Evolutionary conservation across 2,329 filamentous ascomycete species (phyloP).

Genomic region (Colletotrichum nymphaeae): DNA sequence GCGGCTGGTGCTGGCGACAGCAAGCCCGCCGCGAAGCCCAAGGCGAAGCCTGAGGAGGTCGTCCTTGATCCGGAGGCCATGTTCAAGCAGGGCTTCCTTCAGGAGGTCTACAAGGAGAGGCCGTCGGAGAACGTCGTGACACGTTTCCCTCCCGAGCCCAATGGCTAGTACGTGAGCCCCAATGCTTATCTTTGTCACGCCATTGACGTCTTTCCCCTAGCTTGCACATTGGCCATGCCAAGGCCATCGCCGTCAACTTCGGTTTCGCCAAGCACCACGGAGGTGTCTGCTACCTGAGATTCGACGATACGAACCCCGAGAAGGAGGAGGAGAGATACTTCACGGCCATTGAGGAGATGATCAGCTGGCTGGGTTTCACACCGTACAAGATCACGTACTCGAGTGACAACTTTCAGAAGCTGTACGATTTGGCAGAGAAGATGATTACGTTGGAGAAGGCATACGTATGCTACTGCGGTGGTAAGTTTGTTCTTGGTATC

Average conservation of each 20-base stretch:
- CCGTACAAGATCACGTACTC: conserved; percentile 79
- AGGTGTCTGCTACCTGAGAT: conserved; percentile 73
- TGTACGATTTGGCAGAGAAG: conserved; percentile 91
- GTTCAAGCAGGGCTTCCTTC: conserved; percentile 84
- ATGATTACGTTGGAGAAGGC: conserved; percentile 77
- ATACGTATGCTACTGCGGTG: conserved; percentile 90
- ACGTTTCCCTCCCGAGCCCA: conserved; percentile 87
- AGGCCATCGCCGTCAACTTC: conserved; percentile 97
- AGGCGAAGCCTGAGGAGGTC: conserved; percentile 57
- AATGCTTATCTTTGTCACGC: conserved; percentile 64
- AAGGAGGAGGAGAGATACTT: conserved; percentile 93
- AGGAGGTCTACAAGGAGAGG: conserved; percentile 76
- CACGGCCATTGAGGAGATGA: conserved; percentile 86
- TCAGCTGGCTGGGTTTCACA: conserved; percentile 79
- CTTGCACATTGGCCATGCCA: conserved; percentile 81
- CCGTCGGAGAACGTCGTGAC: conserved; percentile 73
- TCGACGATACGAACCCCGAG: conserved; percentile 96
- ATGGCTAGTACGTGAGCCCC: conserved; percentile 70
- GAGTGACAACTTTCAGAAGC: conserved; percentile 87
- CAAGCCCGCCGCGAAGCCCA: conserved; percentile 44
- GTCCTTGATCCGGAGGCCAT: conserved; percentile 71
- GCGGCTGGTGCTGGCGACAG: conserved; percentile 43
- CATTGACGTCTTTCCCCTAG: conserved; percentile 6
- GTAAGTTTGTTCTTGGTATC: no score
- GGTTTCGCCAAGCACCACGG: conserved; percentile 89